Base-by-base conservation (phyloP, 148 eudicot species). In the Selenicereus undatus region DNA sequence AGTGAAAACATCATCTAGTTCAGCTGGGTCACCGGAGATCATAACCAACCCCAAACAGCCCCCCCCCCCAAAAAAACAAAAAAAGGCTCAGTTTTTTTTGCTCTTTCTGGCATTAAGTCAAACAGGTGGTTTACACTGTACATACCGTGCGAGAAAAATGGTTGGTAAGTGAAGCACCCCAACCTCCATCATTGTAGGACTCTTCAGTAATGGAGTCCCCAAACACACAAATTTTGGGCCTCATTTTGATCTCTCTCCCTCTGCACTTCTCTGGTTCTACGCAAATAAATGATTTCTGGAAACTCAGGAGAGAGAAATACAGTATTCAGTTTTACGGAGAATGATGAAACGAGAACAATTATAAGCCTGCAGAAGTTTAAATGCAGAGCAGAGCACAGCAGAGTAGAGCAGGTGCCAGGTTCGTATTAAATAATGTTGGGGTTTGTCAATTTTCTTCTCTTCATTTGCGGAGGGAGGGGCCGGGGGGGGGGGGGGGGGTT, bases 191-290 rank as follows among this genome's bases (percentile, higher is more conserved):
- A 64, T 24, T 18, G 60, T 90, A 95, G 20, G 96, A 91, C 36
- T 81, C 88, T 81, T 95, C 98, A 32, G 98, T 95, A 27, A 95
- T 93, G 68, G 98, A 95, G 78, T 95, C 98, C 2, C 98, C 98
- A 74, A 91, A 95, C 0, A 95, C 90, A 71, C 88, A 90, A 29
- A 95, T 90, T 83, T 90, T 90, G 3, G 94, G 90, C 54, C 98
- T 91, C 96, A 91, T 85, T 78, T 42, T 43, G n/a, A 3, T 51
- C 18, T 20, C 12, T 29, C 32, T 13, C 29, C 10, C 26, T 74
- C 5, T 6, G 0, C 75, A 0, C 74, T 71, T 11, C 48, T 18
- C 48, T 74, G 30, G 30, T 43, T 73, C 2, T 6, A 21, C 6
- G 52, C 14, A 39, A 39, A 27, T 0, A 42, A 71, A 36, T 42